Base-by-base conservation (phyloP, 805 yeast genomes). In the Ogataea polymorpha region DNA sequence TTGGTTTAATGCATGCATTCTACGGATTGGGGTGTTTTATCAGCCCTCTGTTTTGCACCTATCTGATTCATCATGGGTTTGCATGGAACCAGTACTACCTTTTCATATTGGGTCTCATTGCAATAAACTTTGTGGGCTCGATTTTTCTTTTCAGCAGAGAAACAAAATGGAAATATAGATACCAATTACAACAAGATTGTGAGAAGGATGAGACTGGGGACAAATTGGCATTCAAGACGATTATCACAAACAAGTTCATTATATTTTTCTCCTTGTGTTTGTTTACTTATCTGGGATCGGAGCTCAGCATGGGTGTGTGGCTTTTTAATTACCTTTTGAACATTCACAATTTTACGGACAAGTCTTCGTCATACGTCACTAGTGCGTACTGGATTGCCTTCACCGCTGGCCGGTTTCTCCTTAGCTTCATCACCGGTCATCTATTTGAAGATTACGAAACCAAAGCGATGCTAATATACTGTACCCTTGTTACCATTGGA, bases 11-110 rank as follows among this genome's bases (percentile, higher is more conserved):
- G 55, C 82, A 76, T 55, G 74, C 79, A 0, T 67, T 65, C 46
- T 76, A 73, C 49, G 80, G 81, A 0, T 50, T 75, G 5, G 82
- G 81, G 2, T 72, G 79, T 41, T 66, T 75, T 63, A 59, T 74
- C 3, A 67, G 78, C 4, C 81, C 80, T 1, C 59, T 73, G 6
- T 43, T 75, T 12, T 63, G 71, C 20, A 69, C 77, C 2, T 50
- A 50, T 12, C 55, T 77, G 39, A 49, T 74, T 17, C 67, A 68
- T 38, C 52, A 54, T 17, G 62, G 70, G 4, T 36, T 56, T 36
- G 45, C 58, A 25, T 75, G 80, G 80, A 68, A 69, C 48, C 62
- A 67, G 13, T 74, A 68, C 50, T 76, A 73, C 50, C 32, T 63
- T 5, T 53, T 74, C 5, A 53, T 75, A 14, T 44, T 65, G 6